Percentiles rank a stretch among this genome's conserved stretches.
phyloP scores from a whole-genome alignment of 2,329 filamentous ascomycete genomes.

The Seiridium cupressi region DNA sequence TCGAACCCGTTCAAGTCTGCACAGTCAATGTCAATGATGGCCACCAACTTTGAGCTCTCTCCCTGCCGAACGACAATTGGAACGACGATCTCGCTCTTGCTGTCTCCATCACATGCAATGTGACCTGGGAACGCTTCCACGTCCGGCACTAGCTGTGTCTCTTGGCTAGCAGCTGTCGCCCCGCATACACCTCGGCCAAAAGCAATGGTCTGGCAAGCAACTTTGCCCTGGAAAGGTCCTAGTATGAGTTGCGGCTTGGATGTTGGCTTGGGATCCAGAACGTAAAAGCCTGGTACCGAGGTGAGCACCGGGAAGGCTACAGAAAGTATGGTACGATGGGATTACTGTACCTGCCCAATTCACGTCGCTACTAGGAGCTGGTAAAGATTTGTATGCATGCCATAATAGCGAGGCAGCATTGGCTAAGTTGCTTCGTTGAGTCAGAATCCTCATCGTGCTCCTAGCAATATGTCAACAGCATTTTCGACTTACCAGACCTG shows the following conservation, averaged over 20 bases:
- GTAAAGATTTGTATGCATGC: slow-evolving; percentile 75
- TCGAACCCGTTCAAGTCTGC: slow-evolving; percentile 66
- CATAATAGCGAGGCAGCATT: slow-evolving; percentile 75
- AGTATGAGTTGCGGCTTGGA: slow-evolving; percentile 60
- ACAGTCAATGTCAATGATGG: slow-evolving; percentile 81
- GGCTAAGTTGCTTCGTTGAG: slow-evolving; percentile 64
- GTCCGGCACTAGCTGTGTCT: slow-evolving; percentile 67
- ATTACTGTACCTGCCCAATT: slow-evolving; percentile 68
- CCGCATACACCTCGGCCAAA: slow-evolving; percentile 78
- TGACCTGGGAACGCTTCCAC: slow-evolving; percentile 76
- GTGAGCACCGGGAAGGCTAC: neutral
- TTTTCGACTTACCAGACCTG: slow-evolving; percentile 38
- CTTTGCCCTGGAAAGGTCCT: slow-evolving; percentile 77
- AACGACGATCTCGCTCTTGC: slow-evolving; percentile 78
- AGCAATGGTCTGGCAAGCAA: slow-evolving; percentile 74
- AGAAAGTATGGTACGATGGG: neutral
- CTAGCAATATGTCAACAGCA: no score
- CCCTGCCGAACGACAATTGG: slow-evolving; percentile 51
- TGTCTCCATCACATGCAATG: slow-evolving; percentile 77
- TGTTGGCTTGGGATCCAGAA: slow-evolving; percentile 50
- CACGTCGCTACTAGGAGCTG: slow-evolving; percentile 61
- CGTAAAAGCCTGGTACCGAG: slow-evolving; percentile 64
- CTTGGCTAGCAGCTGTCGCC: slow-evolving; percentile 56
- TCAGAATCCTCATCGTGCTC: neutral
- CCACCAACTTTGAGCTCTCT: slow-evolving; percentile 51